Base-by-base conservation (phyloP, 2,329 filamentous ascomycete species). In the Scedosporium dehoogii region DNA sequence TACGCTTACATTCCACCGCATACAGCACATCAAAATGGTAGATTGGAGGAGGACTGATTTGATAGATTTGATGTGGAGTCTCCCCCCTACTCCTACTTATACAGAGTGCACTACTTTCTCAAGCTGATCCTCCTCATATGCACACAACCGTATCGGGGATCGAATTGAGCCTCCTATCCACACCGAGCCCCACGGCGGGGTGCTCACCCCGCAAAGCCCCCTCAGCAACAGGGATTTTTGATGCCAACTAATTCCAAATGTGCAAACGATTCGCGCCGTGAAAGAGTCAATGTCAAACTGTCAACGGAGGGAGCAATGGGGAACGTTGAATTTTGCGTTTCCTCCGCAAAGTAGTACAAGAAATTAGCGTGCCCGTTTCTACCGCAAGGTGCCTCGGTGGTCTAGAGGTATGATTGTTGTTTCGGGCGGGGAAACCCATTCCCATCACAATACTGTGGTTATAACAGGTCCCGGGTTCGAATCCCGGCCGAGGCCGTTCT, bases 391-490 rank as follows among this genome's bases (percentile, higher is more conserved):
- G 59, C 59, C 59, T 57, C 23, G 59, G 48, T 61, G 59, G 59
- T 61, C 59, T 61, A 61, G 59, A 42, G 59, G 59, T 61, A 61
- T 61, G 59, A 61, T 61, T 61, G 59, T 61, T 57, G 59, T 57
- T 61, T 61, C 59, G 59, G 59, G 59, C 51, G 51, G 51, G 38
- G 29, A 41, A 23, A 58, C 33, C 27, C 56, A 42, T 27, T 51
- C 59, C 59, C 48, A 61, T 61, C 59, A 61, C 59, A 53, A 42
- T 25, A 61, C 48, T 53, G 59, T 61, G 59, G 59, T 61, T 61
- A 57, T 61, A 57, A 61, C 59, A 61, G 59, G 59, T 61, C 59
- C 59, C 59, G 59, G 59, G 59, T 61, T 61, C 59, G 38, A 60
- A 55, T 60, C 59, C 59, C 59, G 46, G 42, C 25, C 18, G 46